Conservation (phyloP, 345 rosid genomes). For the Citrus maxima region DNA sequence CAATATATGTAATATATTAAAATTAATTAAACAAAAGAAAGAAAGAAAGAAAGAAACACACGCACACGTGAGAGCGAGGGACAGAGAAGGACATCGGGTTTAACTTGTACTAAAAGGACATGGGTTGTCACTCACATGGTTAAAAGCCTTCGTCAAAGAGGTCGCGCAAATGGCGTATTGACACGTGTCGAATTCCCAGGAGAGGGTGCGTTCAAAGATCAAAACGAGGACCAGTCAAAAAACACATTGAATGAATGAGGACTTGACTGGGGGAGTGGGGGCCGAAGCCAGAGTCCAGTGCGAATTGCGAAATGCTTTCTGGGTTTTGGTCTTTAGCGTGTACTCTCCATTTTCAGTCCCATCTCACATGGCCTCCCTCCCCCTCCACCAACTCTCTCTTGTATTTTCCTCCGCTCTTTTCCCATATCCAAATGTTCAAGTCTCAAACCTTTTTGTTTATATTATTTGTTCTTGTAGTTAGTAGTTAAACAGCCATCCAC, state of each 20-base stretch:
- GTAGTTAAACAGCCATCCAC: too few species aligned
- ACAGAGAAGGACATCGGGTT: neutral
- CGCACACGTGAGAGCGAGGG: neutral
- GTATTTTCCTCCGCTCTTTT: neutral
- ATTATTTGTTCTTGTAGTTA: too few species aligned
- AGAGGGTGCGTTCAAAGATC: neutral
- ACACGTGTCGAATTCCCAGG: conserved; percentile 29
- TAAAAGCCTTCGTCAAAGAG: conserved; percentile 3
- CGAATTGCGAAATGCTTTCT: neutral
- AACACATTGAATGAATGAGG: neutral
- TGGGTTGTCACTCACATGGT: conserved; percentile 56
- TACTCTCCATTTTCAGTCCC: neutral
- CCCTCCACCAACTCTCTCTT: neutral
- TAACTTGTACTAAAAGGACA: conserved; percentile 38
- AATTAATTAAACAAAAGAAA: neutral
- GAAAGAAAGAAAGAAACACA: neutral
- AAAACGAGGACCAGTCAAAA: conserved; percentile 28
- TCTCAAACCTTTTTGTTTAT: too few species aligned
- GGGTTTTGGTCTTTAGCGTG: neutral
- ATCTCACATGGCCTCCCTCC: neutral
- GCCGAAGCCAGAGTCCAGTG: neutral
- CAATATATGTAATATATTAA: too few species aligned
- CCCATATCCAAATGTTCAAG: too few species aligned
- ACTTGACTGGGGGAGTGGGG: neutral
- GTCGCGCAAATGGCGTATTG: conserved; percentile 28